These are phyloP conservation scores for Lentinula sp. DNA, from an alignment of 768 basidiomycete genomes.

Conservation along the genomic window DNA sequence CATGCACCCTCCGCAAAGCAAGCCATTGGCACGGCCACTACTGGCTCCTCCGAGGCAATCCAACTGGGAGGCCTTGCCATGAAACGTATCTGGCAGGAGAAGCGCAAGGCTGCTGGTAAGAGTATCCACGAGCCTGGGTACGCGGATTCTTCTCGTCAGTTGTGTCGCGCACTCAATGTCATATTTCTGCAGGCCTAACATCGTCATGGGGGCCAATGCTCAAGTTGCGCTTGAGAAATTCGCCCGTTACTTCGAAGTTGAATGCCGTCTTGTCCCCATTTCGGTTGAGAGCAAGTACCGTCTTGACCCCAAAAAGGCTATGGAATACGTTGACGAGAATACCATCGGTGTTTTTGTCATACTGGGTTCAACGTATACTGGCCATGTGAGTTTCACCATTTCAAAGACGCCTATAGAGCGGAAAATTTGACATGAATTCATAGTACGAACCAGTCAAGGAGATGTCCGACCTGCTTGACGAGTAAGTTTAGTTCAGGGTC, in stretches of 20 bases:
- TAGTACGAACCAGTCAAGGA: slow-evolving; percentile 77
- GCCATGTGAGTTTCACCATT: slow-evolving; percentile 40
- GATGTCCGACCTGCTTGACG: slow-evolving; percentile 70
- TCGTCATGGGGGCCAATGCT: slow-evolving; percentile 66
- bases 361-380: slow-evolving; percentile 54
- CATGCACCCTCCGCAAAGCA: slow-evolving; percentile 57
- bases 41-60: slow-evolving; percentile 67
- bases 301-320: slow-evolving; percentile 55
- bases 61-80: slow-evolving; percentile 73
- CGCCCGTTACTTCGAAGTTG: slow-evolving; percentile 67
- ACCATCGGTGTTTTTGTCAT: slow-evolving; percentile 66
- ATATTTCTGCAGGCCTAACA: slow-evolving; percentile 42
- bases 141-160: slow-evolving; percentile 8
- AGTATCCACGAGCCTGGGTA: slow-evolving; percentile 76
- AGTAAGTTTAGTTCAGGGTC: slow-evolving; percentile 18
- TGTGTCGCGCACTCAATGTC: not conserved
- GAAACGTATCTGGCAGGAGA: slow-evolving; percentile 68
- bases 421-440: slow-evolving; percentile 51
- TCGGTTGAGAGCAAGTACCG: slow-evolving; percentile 46
- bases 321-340: slow-evolving; percentile 68
- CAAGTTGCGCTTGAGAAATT: slow-evolving; percentile 72
- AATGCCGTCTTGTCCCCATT: slow-evolving; percentile 49
- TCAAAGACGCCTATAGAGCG: slow-evolving; percentile 17
- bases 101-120: slow-evolving; percentile 58
- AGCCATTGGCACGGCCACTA: slow-evolving; percentile 68